Evolutionary conservation across 768 basidiomycete genomes (phyloP), one percentile per base, ranked within the genome.

Genomic region (Agaricus sinodeliciosus): DNA sequence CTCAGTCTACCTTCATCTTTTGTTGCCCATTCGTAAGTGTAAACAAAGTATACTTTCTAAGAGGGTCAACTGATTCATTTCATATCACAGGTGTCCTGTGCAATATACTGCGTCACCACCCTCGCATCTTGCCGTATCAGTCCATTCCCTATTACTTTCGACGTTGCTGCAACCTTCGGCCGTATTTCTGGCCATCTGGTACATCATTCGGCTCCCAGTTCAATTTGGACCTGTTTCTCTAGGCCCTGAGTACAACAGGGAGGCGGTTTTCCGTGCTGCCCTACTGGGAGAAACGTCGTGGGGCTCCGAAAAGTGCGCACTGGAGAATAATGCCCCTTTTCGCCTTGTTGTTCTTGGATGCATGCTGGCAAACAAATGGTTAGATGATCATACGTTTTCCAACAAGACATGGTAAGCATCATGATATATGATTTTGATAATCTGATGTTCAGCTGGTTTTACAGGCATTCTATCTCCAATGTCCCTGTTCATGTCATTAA

Each of bases 321-420:
- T 71, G 45, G 85, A 87, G 62, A 71, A 74, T 5, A 76, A 74
- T 55, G 82, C 81, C 1, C 81, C 85, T 9, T 90, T 90, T 66
- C 80, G 85, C 49, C 73, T 91, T 40, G 73, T 90, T 54, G 77
- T 91, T 19, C 73, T 91, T 19, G 89, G 89, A 16, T 89, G 82
- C 57, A 90, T 91, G 87, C 71, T 91, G 31, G 87, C 88, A 16
- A 90, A 90, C 66, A 91, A 91, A 68, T 90, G 89, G 89, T 63
- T 91, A 58, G 88, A 90, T 58, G 89, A 91, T 59, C 89, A 91
- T 61, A 90, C 89, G 0, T 91, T 90, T 67, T 90, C 87, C 37
- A 90, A 90, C 69, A 90, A 89, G 71, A 91, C 89, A 49, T 91
- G 89, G 89, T 89, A 65, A 55, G 82, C 64, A 41, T 37, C 35